phyloP scores from a whole-genome alignment of 2,329 filamentous ascomycete genomes.

The Neonectria sp. region DNA sequence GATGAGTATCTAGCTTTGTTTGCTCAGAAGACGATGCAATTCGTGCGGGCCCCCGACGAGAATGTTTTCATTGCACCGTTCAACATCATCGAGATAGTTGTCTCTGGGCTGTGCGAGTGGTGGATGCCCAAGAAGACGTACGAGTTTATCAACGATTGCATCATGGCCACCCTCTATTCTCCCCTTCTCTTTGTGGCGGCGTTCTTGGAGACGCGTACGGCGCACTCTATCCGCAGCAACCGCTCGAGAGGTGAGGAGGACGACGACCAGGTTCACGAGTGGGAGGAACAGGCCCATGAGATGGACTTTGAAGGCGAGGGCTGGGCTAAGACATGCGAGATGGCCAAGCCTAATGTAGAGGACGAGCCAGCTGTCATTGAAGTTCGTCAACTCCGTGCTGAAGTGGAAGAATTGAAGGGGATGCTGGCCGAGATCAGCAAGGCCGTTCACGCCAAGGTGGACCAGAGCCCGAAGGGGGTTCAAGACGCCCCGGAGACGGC shows the following conservation, averaged over 20 bases:
- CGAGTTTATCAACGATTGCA: slow-evolving; percentile 85
- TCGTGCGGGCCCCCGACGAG: slow-evolving; percentile 95
- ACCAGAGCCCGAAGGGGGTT: slow-evolving; percentile 4
- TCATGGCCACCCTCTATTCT: slow-evolving; percentile 90
- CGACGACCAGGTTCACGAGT: slow-evolving; percentile 90
- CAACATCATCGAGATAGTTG: slow-evolving; percentile 91
- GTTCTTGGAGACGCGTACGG: slow-evolving; percentile 76
- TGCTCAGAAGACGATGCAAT: slow-evolving; percentile 95
- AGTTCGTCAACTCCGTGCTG: slow-evolving; percentile 69
- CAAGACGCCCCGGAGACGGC: slow-evolving; percentile 15
- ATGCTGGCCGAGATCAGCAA: slow-evolving; percentile 57
- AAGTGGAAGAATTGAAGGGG: slow-evolving; percentile 71
- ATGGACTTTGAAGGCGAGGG: slow-evolving; percentile 87
- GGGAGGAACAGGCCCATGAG: slow-evolving; percentile 84
- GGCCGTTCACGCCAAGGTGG: slow-evolving; percentile 37
- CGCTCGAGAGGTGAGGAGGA: slow-evolving; percentile 87
- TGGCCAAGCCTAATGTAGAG: slow-evolving; percentile 86
- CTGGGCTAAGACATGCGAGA: slow-evolving; percentile 85
- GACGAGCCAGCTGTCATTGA: slow-evolving; percentile 84
- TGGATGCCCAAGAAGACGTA: slow-evolving; percentile 86
- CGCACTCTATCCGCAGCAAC: slow-evolving; percentile 79
- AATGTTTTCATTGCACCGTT: slow-evolving; percentile 98
- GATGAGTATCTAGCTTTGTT: slow-evolving; percentile 97
- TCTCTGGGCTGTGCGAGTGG: slow-evolving; percentile 90
- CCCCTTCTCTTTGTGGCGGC: slow-evolving; percentile 87